Evolutionary conservation across 306 rosid species (phyloP).

Genomic region (Medicago ruthenica): DNA sequence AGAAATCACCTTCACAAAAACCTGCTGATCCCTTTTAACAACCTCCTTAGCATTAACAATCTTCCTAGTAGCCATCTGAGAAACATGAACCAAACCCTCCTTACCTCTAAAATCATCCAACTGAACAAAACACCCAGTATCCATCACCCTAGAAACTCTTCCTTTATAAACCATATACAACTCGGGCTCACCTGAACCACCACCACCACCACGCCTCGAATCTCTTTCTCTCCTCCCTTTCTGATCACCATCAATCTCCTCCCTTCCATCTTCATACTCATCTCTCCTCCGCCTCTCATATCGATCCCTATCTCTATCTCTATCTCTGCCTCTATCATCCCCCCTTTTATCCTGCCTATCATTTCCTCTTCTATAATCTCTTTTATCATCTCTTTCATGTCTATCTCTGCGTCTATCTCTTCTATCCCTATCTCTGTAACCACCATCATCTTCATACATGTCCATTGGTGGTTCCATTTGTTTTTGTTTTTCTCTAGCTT

Average conservation of each 20-base stretch:
- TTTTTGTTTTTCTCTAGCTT: constrained; percentile 43
- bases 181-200: constrained; percentile 60
- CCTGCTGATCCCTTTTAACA: constrained; percentile 85
- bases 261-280: constrained; percentile 48
- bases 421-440: constrained; percentile 37
- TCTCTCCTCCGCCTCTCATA: constrained; percentile 44
- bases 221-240: constrained; percentile 58
- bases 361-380: constrained; percentile 35
- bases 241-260: constrained; percentile 47
- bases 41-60: constrained; percentile 78
- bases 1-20: constrained; percentile 77
- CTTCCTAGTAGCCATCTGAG: constrained; percentile 81
- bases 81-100: constrained; percentile 89
- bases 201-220: constrained; percentile 20
- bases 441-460: constrained; percentile 21
- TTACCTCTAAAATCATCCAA: constrained; percentile 74
- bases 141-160: constrained; percentile 83
- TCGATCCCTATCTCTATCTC: constrained; percentile 42
- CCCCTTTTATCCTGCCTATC: constrained; percentile 28
- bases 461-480: not conserved
- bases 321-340: constrained; percentile 20
- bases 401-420: constrained; percentile 49
- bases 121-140: constrained; percentile 85
- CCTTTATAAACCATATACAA: constrained; percentile 77
- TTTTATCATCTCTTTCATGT: constrained; percentile 34